These are phyloP conservation scores for Tephrocybe rancida DNA, from an alignment of 768 basidiomycete species.

Conservation along the genomic window DNA sequence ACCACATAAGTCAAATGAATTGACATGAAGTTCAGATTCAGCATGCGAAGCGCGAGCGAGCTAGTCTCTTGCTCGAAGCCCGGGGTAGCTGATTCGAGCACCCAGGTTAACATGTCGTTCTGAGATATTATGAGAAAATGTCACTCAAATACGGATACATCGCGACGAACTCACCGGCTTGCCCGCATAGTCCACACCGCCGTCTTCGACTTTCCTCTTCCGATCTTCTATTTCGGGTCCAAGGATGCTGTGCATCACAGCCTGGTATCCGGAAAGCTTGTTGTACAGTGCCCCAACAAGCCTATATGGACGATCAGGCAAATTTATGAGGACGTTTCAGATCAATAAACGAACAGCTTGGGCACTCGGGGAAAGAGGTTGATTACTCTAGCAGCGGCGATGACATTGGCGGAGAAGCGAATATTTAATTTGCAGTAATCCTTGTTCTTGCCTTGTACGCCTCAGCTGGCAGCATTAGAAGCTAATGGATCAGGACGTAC, in stretches of 20 bases:
- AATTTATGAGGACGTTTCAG: neutral
- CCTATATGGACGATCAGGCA: neutral
- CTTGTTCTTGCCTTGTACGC: constrained; percentile 26
- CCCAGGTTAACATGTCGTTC: constrained; percentile 23
- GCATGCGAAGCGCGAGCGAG: constrained; percentile 22
- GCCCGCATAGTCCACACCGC: constrained; percentile 8
- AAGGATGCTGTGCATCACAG: constrained; percentile 3
- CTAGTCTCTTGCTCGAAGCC: constrained; percentile 4
- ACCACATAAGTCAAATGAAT: constrained; percentile 32
- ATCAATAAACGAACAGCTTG: constrained; percentile 26
- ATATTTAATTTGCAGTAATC: constrained; percentile 29
- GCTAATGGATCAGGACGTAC: constrained; percentile 20
- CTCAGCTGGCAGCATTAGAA: neutral
- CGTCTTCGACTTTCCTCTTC: constrained; percentile 5
- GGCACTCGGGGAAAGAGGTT: constrained; percentile 29
- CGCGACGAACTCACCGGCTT: constrained; percentile 11
- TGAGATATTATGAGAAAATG: neutral
- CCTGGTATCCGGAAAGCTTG: constrained; percentile 7
- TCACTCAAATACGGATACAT: neutral
- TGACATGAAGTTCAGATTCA: constrained; percentile 37
- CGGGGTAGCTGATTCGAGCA: constrained; percentile 17
- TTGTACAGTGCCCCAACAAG: constrained; percentile 9
- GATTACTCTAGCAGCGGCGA: constrained; percentile 22
- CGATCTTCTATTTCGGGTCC: constrained; percentile 10
- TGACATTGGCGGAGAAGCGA: constrained; percentile 28